A percentile compares a stretch with the other conserved stretches of the same genome.
These are phyloP conservation scores for Gossypium turneri DNA, from an alignment of 345 rosid species.

Conservation along the genomic window DNA sequence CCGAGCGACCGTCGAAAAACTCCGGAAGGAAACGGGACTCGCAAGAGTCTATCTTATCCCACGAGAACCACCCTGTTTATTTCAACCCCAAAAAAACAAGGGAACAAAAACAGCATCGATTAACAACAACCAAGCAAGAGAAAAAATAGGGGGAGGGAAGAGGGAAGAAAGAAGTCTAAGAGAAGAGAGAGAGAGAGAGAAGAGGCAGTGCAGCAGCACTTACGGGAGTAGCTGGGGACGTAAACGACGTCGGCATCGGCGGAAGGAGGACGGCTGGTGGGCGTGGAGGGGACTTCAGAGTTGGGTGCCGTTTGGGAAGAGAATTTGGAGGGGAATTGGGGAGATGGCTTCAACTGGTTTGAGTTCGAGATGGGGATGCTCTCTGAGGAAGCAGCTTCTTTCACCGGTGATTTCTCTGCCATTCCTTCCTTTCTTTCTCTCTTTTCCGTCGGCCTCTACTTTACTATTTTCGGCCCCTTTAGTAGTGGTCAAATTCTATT, in stretches of 20 bases:
- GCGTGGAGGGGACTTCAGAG: constrained; percentile 23
- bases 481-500: too few relatives aligned
- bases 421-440: background rate
- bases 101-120: constrained; percentile 15
- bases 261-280: constrained; percentile 18
- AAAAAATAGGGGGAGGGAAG: constrained; percentile 22
- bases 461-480: background rate
- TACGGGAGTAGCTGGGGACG: constrained; percentile 84
- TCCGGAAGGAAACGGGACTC: constrained; percentile 75
- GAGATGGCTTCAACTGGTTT: background rate
- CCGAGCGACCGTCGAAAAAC: constrained; percentile 62
- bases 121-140: background rate
- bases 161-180: background rate
- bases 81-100: background rate
- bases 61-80: constrained; percentile 15
- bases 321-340: constrained; percentile 18
- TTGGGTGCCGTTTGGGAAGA: constrained; percentile 24
- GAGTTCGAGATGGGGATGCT: background rate
- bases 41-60: constrained; percentile 57
- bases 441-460: background rate
- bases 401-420: constrained; percentile 29
- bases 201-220: constrained; percentile 26
- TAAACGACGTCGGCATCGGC: constrained; percentile 37
- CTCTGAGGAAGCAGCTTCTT: background rate
- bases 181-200: constrained; percentile 12